Evolutionary conservation across 2,329 filamentous ascomycete species (phyloP), one percentile per base, ranked within the genome.

Genomic region (Penicillium sp.): DNA sequence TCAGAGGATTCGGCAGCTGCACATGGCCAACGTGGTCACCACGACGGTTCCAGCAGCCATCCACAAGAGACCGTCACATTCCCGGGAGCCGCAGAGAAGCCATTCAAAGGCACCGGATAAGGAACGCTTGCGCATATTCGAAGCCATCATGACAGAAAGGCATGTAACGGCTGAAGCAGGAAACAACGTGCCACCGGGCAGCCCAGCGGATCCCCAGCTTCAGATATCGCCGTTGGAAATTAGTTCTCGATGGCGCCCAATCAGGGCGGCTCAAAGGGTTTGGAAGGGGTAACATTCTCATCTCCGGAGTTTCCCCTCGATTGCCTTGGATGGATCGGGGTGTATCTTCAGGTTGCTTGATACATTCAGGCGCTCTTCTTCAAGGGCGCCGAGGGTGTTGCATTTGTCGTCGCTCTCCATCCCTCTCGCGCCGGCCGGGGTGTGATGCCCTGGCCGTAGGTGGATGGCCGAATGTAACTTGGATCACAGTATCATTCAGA

Each of bases 261-360:
- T 59, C 39, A 49, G 45, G 58, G 45, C 14, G 7, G 5, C 7
- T 5, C 3, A 15, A 11, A 41, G 35, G 15, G 17, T 12, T 47
- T 12, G 12, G 43, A 54, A 61, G 45, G 59, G 62, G 54, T 63
- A 53, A 65, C 57, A 65, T 61, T 58, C 31, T 60, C 54, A 55
- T 57, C 43, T 53, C 41, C 35, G 8, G 39, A 41, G 2, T 34
- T 17, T 10, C 17, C 4, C 39, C 20, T n/a, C 45, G 28, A 35
- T 37, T 39, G 35, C 37, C 39, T 20, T 41, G 34, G 37, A 38
- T 53, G 1, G 11, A 10, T 63, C 57, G 58, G 63, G 22, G 53
- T n/a, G 61, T 61, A 62, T 62, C 20, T 25, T 20, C 22, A 25
- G 17, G 38, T 41, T 48, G 41, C 31, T 25, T 12, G 6, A 35